Evolutionary conservation across 345 rosid genomes (phyloP).

Genomic region (Jatropha curcas): DNA sequence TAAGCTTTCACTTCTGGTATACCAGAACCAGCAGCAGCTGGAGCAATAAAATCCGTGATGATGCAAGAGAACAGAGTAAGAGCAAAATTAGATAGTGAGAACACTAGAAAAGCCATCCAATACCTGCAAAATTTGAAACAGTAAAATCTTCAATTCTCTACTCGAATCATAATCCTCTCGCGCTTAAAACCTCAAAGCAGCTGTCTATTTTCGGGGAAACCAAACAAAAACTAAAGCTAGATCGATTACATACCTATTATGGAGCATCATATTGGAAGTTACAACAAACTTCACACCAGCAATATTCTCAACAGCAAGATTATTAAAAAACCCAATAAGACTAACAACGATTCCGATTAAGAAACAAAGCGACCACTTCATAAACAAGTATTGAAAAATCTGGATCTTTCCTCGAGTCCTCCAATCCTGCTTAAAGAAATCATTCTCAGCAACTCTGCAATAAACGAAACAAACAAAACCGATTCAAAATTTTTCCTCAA

Average conservation of each 20-base stretch:
- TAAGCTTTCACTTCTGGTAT: slow-evolving; percentile 96
- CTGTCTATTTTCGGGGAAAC: neutral
- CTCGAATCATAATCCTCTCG: neutral
- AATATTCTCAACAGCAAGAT: slow-evolving; percentile 88
- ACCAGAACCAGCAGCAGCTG: slow-evolving; percentile 96
- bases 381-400: slow-evolving; percentile 68
- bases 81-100: slow-evolving; percentile 60
- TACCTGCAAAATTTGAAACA: slow-evolving; percentile 41
- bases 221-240: neutral
- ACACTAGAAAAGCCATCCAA: slow-evolving; percentile 65
- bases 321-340: slow-evolving; percentile 72
- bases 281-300: slow-evolving; percentile 83
- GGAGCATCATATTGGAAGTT: slow-evolving; percentile 88
- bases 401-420: slow-evolving; percentile 60
- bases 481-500: neutral
- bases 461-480: neutral
- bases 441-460: slow-evolving; percentile 77
- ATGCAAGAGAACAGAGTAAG: slow-evolving; percentile 69
- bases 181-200: too few species aligned
- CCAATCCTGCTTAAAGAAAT: slow-evolving; percentile 92
- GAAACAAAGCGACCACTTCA: slow-evolving; percentile 85
- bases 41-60: slow-evolving; percentile 66
- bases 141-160: neutral
- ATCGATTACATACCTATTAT: slow-evolving; percentile 40
- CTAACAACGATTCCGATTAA: slow-evolving; percentile 65